Evolutionary conservation across 2,329 filamentous ascomycete genomes (phyloP).

Genomic region (Beauveria rudraprayagi): DNA sequence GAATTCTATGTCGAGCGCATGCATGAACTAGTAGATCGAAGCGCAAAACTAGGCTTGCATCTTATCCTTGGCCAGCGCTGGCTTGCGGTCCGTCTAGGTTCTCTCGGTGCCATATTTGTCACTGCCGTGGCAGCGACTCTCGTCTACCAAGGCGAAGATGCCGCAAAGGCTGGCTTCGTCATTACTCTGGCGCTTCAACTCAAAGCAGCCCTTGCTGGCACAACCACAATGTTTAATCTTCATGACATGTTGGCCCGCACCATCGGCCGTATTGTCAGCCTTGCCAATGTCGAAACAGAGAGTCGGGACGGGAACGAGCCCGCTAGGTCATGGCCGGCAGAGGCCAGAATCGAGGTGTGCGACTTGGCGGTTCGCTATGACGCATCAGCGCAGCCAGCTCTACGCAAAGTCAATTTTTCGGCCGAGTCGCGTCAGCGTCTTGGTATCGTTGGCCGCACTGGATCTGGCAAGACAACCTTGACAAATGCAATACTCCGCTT

Average conservation of each 20-base stretch:
- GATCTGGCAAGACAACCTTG: slow-evolving; percentile 11
- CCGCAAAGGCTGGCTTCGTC: slow-evolving; percentile 2
- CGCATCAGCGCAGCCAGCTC: background rate
- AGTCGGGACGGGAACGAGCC: background rate
- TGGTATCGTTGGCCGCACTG: slow-evolving; percentile 12
- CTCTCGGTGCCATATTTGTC: slow-evolving; percentile 7
- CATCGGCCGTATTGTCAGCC: background rate
- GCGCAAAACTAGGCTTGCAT: slow-evolving; percentile 7
- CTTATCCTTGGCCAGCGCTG: slow-evolving; percentile 2
- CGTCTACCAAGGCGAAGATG: background rate
- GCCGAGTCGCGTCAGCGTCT: slow-evolving; percentile 3
- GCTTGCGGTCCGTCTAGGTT: slow-evolving; percentile 4
- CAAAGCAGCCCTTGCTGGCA: background rate
- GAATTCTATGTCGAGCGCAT: slow-evolving; percentile 3
- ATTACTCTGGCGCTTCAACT: slow-evolving; percentile 11
- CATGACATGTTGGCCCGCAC: background rate
- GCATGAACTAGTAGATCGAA: background rate
- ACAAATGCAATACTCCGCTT: slow-evolving; percentile 7
- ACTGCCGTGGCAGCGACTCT: background rate
- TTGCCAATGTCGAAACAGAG: slow-evolving; percentile 4
- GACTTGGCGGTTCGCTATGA: background rate
- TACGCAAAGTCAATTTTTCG: background rate
- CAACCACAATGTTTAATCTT: background rate
- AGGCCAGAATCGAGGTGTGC: background rate
- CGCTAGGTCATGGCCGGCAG: background rate